Evolutionary conservation across 2,329 filamentous ascomycete genomes (phyloP).

Genomic region (Diaporthe humulicola): DNA sequence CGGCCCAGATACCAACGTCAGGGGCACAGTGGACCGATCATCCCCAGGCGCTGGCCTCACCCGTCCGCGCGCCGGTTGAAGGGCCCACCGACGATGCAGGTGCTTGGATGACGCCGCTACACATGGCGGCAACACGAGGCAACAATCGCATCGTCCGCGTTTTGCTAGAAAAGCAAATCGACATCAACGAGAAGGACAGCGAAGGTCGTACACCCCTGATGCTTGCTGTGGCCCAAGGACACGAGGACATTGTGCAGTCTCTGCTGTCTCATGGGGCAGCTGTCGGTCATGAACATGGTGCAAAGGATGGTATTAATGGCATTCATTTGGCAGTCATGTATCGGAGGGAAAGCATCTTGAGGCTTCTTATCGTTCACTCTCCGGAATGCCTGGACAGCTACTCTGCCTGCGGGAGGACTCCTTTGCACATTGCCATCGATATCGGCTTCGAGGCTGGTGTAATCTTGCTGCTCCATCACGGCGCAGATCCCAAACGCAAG

Average conservation of each 20-base stretch:
- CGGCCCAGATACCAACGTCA: too few species aligned
- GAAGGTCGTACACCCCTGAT: constrained; percentile 44
- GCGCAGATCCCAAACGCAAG: constrained; percentile 8
- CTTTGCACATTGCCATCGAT: constrained; percentile 42
- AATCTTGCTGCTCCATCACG: constrained; percentile 37
- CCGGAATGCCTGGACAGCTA: constrained; percentile 39
- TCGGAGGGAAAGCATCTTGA: constrained; percentile 40
- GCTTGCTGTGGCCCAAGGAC: constrained; percentile 41
- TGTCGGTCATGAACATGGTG: constrained; percentile 30
- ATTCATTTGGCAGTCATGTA: constrained; percentile 43
- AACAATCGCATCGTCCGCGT: too few species aligned
- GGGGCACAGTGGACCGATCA: too few species aligned
- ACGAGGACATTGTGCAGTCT: constrained; percentile 39
- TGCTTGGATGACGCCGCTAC: too few species aligned
- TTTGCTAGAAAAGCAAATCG: constrained; percentile 39
- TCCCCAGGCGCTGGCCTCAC: too few species aligned
- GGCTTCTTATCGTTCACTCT: constrained; percentile 39
- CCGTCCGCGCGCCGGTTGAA: too few species aligned
- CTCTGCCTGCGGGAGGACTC: constrained; percentile 42
- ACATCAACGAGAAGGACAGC: constrained; percentile 44
- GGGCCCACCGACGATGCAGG: too few species aligned
- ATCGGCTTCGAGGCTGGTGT: constrained; percentile 42
- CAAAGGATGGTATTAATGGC: constrained; percentile 32
- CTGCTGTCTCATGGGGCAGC: constrained; percentile 41
- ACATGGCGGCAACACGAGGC: too few species aligned